Percentiles rank a stretch among this genome's conserved stretches.
Evolutionary conservation across 805 yeast species (phyloP).

Genomic region (Nakazawaea laoshanensis): DNA sequence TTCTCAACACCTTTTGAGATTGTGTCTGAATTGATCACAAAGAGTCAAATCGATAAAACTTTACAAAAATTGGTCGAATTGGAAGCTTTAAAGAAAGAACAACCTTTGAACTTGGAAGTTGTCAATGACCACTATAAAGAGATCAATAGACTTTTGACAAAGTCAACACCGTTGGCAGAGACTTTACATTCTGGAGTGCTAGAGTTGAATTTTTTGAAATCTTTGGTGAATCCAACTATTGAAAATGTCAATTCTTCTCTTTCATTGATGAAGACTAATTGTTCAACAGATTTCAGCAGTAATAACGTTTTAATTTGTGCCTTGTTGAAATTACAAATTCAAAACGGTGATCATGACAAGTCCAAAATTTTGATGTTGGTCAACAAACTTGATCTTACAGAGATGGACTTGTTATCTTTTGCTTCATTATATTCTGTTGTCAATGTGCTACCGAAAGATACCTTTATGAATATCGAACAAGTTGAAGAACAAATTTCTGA

Average conservation of each 20-base stretch:
- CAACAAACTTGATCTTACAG: constrained; percentile 5
- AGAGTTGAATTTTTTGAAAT: constrained; percentile 3
- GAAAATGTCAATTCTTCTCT: neutral
- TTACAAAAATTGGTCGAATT: constrained; percentile 3
- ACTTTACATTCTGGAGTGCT: constrained; percentile 1
- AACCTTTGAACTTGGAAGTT: neutral
- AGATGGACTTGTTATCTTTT: constrained; percentile 8
- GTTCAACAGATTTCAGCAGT: too few relatives aligned
- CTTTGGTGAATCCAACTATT: constrained; percentile 5
- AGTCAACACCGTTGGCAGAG: constrained; percentile 1
- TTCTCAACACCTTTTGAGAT: constrained; percentile 8
- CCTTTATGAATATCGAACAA: neutral
- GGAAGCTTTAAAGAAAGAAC: constrained; percentile 1
- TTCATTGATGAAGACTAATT: too few relatives aligned
- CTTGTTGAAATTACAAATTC: constrained; percentile 6
- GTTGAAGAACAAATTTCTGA: neutral
- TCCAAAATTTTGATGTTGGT: constrained; percentile 4
- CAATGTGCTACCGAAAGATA: constrained; percentile 6
- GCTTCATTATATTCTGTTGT: constrained; percentile 6
- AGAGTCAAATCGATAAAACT: constrained; percentile 2
- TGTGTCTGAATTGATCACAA: constrained; percentile 2
- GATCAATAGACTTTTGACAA: neutral
- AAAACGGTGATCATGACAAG: constrained; percentile 1
- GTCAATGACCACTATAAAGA: too few relatives aligned
- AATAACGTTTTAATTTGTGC: constrained; percentile 8